Conservation (phyloP, 2,329 filamentous ascomycete genomes). For the Aureobasidium leucospermi region DNA sequence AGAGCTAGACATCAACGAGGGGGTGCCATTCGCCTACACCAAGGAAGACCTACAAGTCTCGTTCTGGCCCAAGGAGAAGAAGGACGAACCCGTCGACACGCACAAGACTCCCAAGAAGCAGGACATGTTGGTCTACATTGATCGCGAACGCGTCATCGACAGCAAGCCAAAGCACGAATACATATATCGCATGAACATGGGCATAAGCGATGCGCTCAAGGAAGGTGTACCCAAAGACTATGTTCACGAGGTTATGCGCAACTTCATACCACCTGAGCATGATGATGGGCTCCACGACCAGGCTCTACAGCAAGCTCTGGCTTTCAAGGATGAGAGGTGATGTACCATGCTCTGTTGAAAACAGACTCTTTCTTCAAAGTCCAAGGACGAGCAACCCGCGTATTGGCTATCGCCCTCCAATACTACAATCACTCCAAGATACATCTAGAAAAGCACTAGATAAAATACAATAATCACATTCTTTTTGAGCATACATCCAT, state of each 20-base stretch:
- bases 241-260: conserved; percentile 48
- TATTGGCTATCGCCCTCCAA: not conserved
- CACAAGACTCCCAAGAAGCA: conserved; percentile 19
- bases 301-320: conserved; percentile 31
- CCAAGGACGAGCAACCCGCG: not conserved
- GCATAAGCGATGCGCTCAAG: conserved; percentile 51
- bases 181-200: conserved; percentile 55
- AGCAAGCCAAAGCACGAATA: conserved; percentile 51
- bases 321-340: conserved; percentile 22
- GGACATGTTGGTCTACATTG: conserved; percentile 54
- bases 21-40: conserved; percentile 54
- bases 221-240: conserved; percentile 50
- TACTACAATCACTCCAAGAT: not conserved
- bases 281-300: conserved; percentile 23
- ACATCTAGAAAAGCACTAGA: not conserved
- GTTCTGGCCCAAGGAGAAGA: conserved; percentile 32
- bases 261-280: conserved; percentile 37
- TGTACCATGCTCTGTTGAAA: too few relatives aligned
- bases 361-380: not conserved
- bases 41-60: conserved; percentile 44
- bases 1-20: conserved; percentile 51
- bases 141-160: conserved; percentile 35
- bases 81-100: conserved; percentile 20
- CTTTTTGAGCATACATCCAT: not conserved
- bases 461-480: not conserved